Evolutionary conservation across 139 green algal species (phyloP).

Genomic region (Penium margaritaceum): DNA sequence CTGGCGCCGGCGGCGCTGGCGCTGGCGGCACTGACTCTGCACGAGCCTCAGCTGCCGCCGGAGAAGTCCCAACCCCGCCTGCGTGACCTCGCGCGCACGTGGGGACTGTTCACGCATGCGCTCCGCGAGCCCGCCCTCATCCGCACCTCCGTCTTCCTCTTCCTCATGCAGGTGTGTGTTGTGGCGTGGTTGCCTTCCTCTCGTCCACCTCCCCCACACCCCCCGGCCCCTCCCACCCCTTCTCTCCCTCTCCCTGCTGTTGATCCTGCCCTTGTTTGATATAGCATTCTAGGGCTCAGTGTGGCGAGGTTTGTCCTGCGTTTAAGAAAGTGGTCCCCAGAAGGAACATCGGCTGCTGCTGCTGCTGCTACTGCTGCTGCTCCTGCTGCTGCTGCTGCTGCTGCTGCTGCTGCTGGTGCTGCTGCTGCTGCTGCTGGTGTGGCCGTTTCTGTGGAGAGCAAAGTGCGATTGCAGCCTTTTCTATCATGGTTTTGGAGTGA

Average conservation of each 20-base stretch:
- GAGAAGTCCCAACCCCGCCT: not conserved
- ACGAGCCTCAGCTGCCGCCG: slow-evolving; percentile 6
- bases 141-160: slow-evolving; percentile 20
- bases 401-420: too few species aligned
- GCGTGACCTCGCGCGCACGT: not conserved
- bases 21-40: slow-evolving; percentile 12
- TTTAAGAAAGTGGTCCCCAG: too few species aligned
- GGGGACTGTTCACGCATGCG: slow-evolving; percentile 3
- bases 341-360: too few species aligned
- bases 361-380: too few species aligned
- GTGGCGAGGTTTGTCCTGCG: too few species aligned
- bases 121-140: slow-evolving; percentile 1
- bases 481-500: too few species aligned
- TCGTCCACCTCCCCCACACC: not conserved
- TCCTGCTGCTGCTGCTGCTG: too few species aligned
- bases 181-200: not conserved
- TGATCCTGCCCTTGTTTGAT: not conserved
- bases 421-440: too few species aligned
- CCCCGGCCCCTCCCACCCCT: not conserved
- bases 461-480: too few species aligned
- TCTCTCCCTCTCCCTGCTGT: not conserved
- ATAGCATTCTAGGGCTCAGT: too few species aligned
- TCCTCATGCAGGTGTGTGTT: slow-evolving; percentile 16
- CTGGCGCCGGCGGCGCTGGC: not conserved
- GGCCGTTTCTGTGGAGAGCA: too few species aligned